Percentiles rank a stretch among this genome's conserved stretches.
These are phyloP conservation scores for Epichloe coenophiala DNA, from an alignment of 2,329 filamentous ascomycete genomes.

Conservation along the genomic window DNA sequence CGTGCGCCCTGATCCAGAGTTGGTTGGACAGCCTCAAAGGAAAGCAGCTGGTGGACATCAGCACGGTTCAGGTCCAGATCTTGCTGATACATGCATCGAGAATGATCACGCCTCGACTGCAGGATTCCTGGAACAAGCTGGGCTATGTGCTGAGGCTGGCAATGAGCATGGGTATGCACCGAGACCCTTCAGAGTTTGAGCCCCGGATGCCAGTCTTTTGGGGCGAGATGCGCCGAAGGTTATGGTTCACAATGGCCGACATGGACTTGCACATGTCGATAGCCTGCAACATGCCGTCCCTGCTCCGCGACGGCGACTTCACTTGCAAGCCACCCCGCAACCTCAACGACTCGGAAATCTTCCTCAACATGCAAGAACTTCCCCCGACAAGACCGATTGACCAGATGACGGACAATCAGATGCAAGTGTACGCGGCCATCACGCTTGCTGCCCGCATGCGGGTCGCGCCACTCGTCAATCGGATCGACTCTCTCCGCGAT, in stretches of 20 bases:
- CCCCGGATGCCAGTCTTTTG: constrained; percentile 35
- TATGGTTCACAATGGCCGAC: constrained; percentile 44
- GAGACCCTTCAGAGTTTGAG: constrained; percentile 40
- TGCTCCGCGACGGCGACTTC: constrained; percentile 39
- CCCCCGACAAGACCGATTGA: constrained; percentile 38
- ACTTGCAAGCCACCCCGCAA: constrained; percentile 40
- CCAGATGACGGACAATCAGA: constrained; percentile 36
- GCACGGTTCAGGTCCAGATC: constrained; percentile 39
- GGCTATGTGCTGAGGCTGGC: constrained; percentile 42
- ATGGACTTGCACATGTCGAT: constrained; percentile 43
- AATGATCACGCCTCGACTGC: constrained; percentile 36
- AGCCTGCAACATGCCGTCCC: constrained; percentile 35
- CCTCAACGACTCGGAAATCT: constrained; percentile 37
- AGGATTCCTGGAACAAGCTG: constrained; percentile 41
- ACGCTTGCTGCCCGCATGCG: constrained; percentile 36
- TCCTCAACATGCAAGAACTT: constrained; percentile 32
- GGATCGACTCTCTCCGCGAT: constrained; percentile 37
- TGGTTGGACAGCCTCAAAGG: constrained; percentile 40
- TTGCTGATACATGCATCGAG: constrained; percentile 39
- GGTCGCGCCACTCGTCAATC: constrained; percentile 35
- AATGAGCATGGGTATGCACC: constrained; percentile 46
- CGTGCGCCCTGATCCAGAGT: constrained; percentile 37
- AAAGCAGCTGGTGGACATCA: constrained; percentile 38
- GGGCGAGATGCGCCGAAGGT: constrained; percentile 37
- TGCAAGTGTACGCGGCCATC: constrained; percentile 39